A percentile compares a stretch with the other conserved stretches of the same genome.
These are phyloP conservation scores for Piromyces finnis DNA, from an alignment of 192 early-diverging fungal genomes.

Conservation along the genomic window DNA sequence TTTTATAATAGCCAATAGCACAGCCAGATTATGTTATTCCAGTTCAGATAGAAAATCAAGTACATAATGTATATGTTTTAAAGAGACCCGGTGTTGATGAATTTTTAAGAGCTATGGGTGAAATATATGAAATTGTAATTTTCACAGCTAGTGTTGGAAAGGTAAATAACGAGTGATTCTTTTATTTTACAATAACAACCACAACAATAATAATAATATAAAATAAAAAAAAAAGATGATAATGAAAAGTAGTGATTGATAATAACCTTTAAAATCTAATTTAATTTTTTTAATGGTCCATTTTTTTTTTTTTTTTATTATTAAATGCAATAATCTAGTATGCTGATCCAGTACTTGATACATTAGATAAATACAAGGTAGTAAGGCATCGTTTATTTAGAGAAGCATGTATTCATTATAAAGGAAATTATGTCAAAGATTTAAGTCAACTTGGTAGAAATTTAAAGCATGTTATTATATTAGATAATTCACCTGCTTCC, in stretches of 20 bases:
- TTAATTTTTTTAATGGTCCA: no score
- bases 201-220: no score
- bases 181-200: no score
- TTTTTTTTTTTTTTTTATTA: no score
- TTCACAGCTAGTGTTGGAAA: slow-evolving; percentile 89
- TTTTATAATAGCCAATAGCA: slow-evolving; percentile 30
- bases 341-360: slow-evolving; percentile 93
- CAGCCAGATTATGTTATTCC: slow-evolving; percentile 83
- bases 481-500: slow-evolving; percentile 93
- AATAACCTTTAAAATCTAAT: no score
- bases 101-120: slow-evolving; percentile 70
- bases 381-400: slow-evolving; percentile 89
- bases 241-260: no score
- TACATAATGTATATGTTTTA: slow-evolving; percentile 88
- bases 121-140: slow-evolving; percentile 81
- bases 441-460: slow-evolving; percentile 74
- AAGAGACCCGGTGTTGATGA: slow-evolving; percentile 91
- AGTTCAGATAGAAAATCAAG: slow-evolving; percentile 75
- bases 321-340: no score
- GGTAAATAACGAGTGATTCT: slow-evolving; percentile 25
- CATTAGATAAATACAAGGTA: slow-evolving; percentile 64
- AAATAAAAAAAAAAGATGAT: no score
- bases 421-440: slow-evolving; percentile 97
- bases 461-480: slow-evolving; percentile 66
- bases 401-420: slow-evolving; percentile 85